Evolutionary conservation across 805 yeast genomes (phyloP), one percentile per base, ranked within the genome.

Genomic region (Candida xyloterini): DNA sequence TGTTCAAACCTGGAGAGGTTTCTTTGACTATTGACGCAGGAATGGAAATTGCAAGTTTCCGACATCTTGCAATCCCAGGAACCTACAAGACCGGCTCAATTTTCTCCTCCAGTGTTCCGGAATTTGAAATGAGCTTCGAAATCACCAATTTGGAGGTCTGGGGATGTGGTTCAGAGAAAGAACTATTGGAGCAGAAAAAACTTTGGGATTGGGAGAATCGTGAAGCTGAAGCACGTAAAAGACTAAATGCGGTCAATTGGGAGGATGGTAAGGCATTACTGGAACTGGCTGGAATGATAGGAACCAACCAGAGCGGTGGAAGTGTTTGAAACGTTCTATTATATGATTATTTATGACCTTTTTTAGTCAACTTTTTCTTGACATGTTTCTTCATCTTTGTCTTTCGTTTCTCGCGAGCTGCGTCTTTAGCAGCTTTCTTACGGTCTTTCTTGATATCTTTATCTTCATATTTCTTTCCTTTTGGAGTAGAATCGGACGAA

Each of bases 161-260:
- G 90, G 98, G 98, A 0, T 75, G 88, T 42, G 98, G 97, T 1
- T 78, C 86, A 7, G 78, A 75, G 8, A 77, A 80, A 44, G 95
- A 87, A 49, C 64, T 89, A 33, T 81, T 74, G 22, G 90, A 83
- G 46, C 96, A 90, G 62, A 67, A 73, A 32, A 77, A 75, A 52
- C 74, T 75, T 44, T 84, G 95, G 93, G 89, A 82, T 51, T 89
- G 96, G 96, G 97, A 91, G 56, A 84, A 82, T 55, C 69, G 78
- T 34, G 96, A 88, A 57, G 95, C 95, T 0, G 74, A 79, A 50
- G 81, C 88, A 26, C 69, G 97, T 37, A 84, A 82, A 52, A 70
- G 76, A 21, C 74, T 89, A 2, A 87, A 89, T 53, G 49, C 81
- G 23, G 70, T 74, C 37, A 75, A 73, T 41, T 56, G 84, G 49